phyloP scores from a whole-genome alignment of 2,329 filamentous ascomycete genomes.

The Beauveria australis region DNA sequence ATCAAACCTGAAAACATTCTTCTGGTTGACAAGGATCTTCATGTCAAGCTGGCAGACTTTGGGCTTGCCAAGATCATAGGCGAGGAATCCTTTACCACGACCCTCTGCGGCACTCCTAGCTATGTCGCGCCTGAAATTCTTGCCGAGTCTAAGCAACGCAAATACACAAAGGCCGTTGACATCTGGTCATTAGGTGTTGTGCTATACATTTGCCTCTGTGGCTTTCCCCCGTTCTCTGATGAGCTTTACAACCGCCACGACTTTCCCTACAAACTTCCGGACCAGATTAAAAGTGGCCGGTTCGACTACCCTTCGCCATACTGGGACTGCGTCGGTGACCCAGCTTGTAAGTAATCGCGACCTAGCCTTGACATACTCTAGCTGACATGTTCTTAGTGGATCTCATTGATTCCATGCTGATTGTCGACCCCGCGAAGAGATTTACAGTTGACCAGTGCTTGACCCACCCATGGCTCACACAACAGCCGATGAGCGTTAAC shows the following conservation, averaged over 20 bases:
- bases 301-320: constrained; percentile 97
- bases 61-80: constrained; percentile 97
- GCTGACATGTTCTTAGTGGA: constrained; percentile 46
- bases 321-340: constrained; percentile 58
- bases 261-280: constrained; percentile 77
- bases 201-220: constrained; percentile 92
- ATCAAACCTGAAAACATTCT: constrained; percentile 98
- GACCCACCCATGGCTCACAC: constrained; percentile 80
- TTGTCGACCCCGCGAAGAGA: constrained; percentile 73
- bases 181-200: constrained; percentile 98
- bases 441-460: constrained; percentile 88
- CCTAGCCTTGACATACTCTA: background rate
- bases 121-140: constrained; percentile 96
- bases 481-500: constrained; percentile 50
- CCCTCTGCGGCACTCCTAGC: constrained; percentile 90
- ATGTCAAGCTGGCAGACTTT: constrained; percentile 91
- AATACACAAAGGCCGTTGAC: constrained; percentile 92
- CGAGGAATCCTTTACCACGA: constrained; percentile 96
- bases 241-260: constrained; percentile 69
- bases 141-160: constrained; percentile 69
- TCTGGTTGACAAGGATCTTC: constrained; percentile 73
- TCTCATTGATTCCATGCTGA: constrained; percentile 90
- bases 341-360: constrained; percentile 49
- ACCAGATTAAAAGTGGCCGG: constrained; percentile 80
- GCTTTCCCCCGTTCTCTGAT: constrained; percentile 94